Evolutionary conservation across 768 basidiomycete genomes (phyloP).

Genomic region (Tricholoma sp.): DNA sequence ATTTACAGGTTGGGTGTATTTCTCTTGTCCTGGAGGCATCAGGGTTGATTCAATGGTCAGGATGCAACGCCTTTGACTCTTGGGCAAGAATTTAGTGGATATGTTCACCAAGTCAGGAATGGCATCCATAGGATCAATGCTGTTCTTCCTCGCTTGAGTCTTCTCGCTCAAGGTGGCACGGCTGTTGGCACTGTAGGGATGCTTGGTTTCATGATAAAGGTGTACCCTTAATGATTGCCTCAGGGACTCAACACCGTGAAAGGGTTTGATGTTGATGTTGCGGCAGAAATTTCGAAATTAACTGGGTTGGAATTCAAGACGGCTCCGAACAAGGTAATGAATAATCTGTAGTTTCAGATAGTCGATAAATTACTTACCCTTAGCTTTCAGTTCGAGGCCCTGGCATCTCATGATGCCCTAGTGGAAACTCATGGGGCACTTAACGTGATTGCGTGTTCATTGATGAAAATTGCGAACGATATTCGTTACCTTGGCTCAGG

Average conservation of each 20-base stretch:
- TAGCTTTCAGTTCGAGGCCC: slow-evolving; percentile 79
- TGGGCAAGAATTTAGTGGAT: slow-evolving; percentile 98
- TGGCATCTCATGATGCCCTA: slow-evolving; percentile 96
- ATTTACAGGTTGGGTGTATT: slow-evolving; percentile 62
- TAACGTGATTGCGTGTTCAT: slow-evolving; percentile 91
- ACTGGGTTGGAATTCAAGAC: slow-evolving; percentile 92
- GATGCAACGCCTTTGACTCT: slow-evolving; percentile 97
- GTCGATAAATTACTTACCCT: slow-evolving; percentile 1
- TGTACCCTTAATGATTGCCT: slow-evolving; percentile 3
- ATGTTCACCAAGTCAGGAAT: slow-evolving; percentile 91
- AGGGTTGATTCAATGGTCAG: slow-evolving; percentile 30
- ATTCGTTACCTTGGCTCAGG: slow-evolving; percentile 97
- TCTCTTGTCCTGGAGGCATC: neutral
- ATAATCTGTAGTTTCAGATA: neutral
- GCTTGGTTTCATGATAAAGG: neutral
- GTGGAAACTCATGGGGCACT: slow-evolving; percentile 97
- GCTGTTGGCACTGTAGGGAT: slow-evolving; percentile 90
- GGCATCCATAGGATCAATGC: slow-evolving; percentile 81
- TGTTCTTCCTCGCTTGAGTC: slow-evolving; percentile 78
- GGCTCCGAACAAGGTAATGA: slow-evolving; percentile 89
- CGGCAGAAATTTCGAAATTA: slow-evolving; percentile 84
- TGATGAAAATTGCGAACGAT: slow-evolving; percentile 99
- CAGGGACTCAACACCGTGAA: slow-evolving; percentile 96
- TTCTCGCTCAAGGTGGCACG: slow-evolving; percentile 96
- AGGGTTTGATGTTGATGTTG: slow-evolving; percentile 95